Conservation (phyloP, 148 eudicot species). For the Cornus suecica region DNA sequence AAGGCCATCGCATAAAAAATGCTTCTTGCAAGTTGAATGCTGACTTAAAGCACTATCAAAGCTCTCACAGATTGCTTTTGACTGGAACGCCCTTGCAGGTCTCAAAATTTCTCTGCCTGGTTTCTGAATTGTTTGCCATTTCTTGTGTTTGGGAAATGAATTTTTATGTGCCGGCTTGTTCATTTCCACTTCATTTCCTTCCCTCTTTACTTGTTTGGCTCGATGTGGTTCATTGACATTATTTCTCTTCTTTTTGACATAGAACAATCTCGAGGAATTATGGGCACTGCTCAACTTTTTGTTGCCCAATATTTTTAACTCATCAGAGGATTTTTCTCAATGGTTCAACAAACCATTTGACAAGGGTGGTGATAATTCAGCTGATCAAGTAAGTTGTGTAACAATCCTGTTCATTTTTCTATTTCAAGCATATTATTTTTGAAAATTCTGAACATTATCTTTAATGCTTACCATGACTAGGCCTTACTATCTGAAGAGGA, state of each 20-base stretch:
- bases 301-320: constrained; percentile 91
- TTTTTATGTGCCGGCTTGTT: background rate
- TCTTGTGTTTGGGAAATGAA: background rate
- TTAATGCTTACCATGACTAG: constrained; percentile 33
- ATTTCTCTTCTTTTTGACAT: constrained; percentile 21
- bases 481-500: constrained; percentile 95
- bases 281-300: constrained; percentile 98
- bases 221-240: background rate
- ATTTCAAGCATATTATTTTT: constrained; percentile 6
- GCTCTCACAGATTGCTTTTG: constrained; percentile 89
- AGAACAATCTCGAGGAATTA: constrained; percentile 98
- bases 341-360: constrained; percentile 99
- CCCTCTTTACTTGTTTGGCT: background rate
- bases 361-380: constrained; percentile 81
- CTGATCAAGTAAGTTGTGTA: constrained; percentile 63
- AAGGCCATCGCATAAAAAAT: constrained; percentile 98
- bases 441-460: background rate
- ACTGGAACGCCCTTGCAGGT: constrained; percentile 99
- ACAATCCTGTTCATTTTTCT: background rate
- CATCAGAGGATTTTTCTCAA: constrained; percentile 96
- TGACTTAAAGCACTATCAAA: constrained; percentile 85
- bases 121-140: background rate
- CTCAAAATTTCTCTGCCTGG: background rate
- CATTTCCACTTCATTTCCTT: background rate
- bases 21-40: constrained; percentile 99